These are phyloP conservation scores for Alternaria incomplexa DNA, from an alignment of 2,329 filamentous ascomycete genomes.

Conservation along the genomic window DNA sequence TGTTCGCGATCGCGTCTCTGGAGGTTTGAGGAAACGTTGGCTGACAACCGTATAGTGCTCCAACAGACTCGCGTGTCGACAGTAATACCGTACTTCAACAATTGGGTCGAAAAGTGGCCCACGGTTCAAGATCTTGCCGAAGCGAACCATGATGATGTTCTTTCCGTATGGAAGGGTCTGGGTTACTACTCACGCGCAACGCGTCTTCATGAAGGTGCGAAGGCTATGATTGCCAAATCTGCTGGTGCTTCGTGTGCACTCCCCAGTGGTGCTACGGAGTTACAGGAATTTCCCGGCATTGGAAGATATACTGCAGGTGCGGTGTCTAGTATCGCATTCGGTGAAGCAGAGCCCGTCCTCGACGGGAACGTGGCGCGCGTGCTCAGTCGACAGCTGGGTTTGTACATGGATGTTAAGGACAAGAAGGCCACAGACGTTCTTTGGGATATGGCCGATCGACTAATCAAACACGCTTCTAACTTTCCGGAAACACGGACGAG, in stretches of 20 bases:
- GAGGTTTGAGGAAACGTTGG: not conserved
- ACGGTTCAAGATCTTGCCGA: constrained; percentile 63
- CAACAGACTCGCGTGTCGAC: constrained; percentile 69
- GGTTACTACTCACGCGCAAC: constrained; percentile 71
- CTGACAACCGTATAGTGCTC: constrained; percentile 53
- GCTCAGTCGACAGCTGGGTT: constrained; percentile 64
- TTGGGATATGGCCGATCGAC: constrained; percentile 64
- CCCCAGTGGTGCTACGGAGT: constrained; percentile 54
- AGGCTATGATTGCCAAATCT: constrained; percentile 52
- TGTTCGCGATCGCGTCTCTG: not conserved
- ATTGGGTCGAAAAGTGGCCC: constrained; percentile 67
- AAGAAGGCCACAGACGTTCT: constrained; percentile 61
- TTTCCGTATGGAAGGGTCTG: constrained; percentile 65
- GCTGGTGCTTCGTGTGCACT: constrained; percentile 55
- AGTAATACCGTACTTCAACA: constrained; percentile 68
- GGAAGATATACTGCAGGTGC: constrained; percentile 69
- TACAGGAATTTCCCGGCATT: constrained; percentile 63
- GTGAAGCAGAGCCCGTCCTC: constrained; percentile 64
- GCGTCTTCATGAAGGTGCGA: constrained; percentile 64
- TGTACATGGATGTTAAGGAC: constrained; percentile 63
- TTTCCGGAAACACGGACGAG: constrained; percentile 46
- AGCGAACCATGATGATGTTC: constrained; percentile 62
- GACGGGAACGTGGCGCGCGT: constrained; percentile 69
- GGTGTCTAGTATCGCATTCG: constrained; percentile 68
- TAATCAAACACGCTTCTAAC: constrained; percentile 60